Evolutionary conservation across 1,284 basidiomycete genomes (phyloP).

Genomic region (Ustilago lituana): DNA sequence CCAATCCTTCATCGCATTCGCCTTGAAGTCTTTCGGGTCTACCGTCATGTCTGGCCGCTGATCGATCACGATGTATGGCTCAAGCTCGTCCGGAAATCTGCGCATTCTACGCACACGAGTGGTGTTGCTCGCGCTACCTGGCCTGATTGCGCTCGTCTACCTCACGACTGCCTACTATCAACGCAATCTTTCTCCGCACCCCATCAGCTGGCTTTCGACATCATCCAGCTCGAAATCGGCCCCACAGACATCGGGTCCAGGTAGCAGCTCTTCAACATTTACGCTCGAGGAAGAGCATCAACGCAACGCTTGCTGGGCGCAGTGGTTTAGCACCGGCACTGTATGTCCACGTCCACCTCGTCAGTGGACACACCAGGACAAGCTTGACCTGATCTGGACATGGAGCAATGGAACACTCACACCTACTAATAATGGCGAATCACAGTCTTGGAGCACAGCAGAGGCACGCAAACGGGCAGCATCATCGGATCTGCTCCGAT

Average conservation of each 20-base stretch:
- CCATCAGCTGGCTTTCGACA: not conserved
- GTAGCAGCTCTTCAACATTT: not conserved
- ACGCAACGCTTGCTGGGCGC: conserved; percentile 14
- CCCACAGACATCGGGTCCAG: no score
- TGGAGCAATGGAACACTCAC: conserved; percentile 38
- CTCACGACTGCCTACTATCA: conserved; percentile 9
- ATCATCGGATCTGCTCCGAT: conserved; percentile 24
- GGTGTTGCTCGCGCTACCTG: conserved; percentile 18
- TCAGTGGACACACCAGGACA: conserved; percentile 11
- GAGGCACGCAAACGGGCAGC: not conserved
- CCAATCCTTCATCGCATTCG: no score
- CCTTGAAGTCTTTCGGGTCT: no score
- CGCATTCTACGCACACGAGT: conserved; percentile 11
- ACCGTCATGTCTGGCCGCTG: no score
- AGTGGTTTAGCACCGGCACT: conserved; percentile 26
- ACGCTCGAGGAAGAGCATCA: not conserved
- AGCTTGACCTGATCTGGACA: conserved; percentile 23
- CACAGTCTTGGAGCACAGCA: no score
- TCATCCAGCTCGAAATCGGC: no score
- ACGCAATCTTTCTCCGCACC: conserved; percentile 1
- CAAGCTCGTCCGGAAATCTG: no score
- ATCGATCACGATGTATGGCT: no score
- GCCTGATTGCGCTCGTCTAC: conserved; percentile 15
- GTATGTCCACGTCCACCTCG: conserved; percentile 10
- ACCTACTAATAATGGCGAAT: no score